These are phyloP conservation scores for Histomonas meleagridis DNA, from an alignment of 208 protist genomes.

Conservation along the genomic window DNA sequence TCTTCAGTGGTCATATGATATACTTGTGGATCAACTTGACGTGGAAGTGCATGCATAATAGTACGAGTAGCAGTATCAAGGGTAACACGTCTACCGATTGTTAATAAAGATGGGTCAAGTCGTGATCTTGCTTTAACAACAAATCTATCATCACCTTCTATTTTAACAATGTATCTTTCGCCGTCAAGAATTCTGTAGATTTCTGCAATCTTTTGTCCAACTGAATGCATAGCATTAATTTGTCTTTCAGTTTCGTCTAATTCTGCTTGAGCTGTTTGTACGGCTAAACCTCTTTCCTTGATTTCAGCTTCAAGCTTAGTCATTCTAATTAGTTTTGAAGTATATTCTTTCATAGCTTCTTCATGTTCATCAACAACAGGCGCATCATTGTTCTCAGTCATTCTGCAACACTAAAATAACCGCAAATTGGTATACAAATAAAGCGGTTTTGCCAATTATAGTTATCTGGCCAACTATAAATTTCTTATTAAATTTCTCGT, in stretches of 20 bases:
- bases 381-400: too few relatives aligned
- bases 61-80: slow-evolving; percentile 97
- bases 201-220: slow-evolving; percentile 94
- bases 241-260: slow-evolving; percentile 87
- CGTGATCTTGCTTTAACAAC: slow-evolving; percentile 79
- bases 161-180: slow-evolving; percentile 90
- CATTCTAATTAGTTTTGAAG: too few relatives aligned
- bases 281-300: too few relatives aligned
- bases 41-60: slow-evolving; percentile 87
- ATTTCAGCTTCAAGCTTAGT: too few relatives aligned
- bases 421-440: too few relatives aligned
- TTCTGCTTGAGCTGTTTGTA: too few relatives aligned
- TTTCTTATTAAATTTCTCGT: too few relatives aligned
- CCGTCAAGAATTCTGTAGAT: slow-evolving; percentile 83
- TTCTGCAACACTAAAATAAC: too few relatives aligned
- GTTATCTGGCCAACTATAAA: too few relatives aligned
- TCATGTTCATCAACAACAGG: too few relatives aligned
- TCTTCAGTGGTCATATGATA: slow-evolving; percentile 93
- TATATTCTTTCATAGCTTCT: too few relatives aligned
- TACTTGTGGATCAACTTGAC: slow-evolving; percentile 92
- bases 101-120: slow-evolving; percentile 72
- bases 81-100: slow-evolving; percentile 80
- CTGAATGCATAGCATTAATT: slow-evolving; percentile 85
- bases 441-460: too few relatives aligned
- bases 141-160: slow-evolving; percentile 88